Evolutionary conservation across 768 basidiomycete genomes (phyloP).

Genomic region (Russula sp.): DNA sequence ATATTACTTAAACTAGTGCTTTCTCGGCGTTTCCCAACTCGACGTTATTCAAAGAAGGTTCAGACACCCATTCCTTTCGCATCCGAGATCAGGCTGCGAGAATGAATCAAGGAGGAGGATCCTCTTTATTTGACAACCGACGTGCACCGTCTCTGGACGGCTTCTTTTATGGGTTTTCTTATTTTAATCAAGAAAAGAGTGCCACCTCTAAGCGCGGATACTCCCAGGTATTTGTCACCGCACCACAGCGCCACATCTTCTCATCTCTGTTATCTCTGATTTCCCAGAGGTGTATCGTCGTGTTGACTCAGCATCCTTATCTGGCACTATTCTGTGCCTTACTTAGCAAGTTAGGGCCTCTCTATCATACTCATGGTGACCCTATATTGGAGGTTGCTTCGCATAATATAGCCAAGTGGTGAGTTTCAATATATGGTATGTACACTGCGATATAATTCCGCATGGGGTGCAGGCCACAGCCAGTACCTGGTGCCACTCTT

Average conservation of each 20-base stretch:
- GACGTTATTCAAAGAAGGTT: constrained; percentile 74
- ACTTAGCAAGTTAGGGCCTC: constrained; percentile 63
- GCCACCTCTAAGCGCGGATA: constrained; percentile 67
- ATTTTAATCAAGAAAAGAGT: constrained; percentile 69
- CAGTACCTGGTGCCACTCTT: constrained; percentile 52
- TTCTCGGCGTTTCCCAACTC: constrained; percentile 94
- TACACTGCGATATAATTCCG: constrained; percentile 11
- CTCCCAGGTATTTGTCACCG: constrained; percentile 47
- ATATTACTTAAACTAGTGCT: constrained; percentile 43
- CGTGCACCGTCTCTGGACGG: constrained; percentile 45
- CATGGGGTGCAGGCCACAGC: constrained; percentile 65
- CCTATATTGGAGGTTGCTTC: constrained; percentile 83
- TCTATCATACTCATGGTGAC: constrained; percentile 63
- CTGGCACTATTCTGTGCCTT: constrained; percentile 72
- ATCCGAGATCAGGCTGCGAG: constrained; percentile 41
- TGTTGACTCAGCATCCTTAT: constrained; percentile 73
- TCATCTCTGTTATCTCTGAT: constrained; percentile 21
- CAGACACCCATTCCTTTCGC: constrained; percentile 80
- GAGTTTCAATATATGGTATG: constrained; percentile 24
- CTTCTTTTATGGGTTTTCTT: constrained; percentile 69
- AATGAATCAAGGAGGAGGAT: constrained; percentile 21
- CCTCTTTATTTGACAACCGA: constrained; percentile 26
- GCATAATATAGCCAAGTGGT: constrained; percentile 82
- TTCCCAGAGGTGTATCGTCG: constrained; percentile 66
- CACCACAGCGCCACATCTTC: constrained; percentile 1